A percentile compares a stretch with the other conserved stretches of the same genome.
Conservation (phyloP, 2,329 filamentous ascomycete species). For the Trichoderma sp. region DNA sequence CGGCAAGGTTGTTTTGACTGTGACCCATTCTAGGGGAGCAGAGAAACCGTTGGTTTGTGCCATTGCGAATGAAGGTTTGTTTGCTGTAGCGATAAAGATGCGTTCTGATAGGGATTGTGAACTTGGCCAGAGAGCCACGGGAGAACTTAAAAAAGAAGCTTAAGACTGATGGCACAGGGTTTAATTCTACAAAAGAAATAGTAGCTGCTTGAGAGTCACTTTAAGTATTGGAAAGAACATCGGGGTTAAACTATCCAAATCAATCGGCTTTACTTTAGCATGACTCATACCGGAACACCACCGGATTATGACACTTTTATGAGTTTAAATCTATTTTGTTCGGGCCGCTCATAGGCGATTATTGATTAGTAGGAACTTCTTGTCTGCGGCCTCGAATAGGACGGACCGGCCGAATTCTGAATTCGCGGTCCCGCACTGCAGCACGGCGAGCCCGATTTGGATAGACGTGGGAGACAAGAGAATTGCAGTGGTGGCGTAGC, state of each 20-base stretch:
- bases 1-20: slow-evolving; percentile 55
- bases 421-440: background rate
- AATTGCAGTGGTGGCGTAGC: background rate
- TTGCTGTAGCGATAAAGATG: background rate
- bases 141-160: background rate
- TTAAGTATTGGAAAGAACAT: background rate
- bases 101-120: background rate
- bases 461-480: background rate
- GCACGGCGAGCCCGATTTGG: slow-evolving; percentile 22
- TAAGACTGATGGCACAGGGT: background rate
- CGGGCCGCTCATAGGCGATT: background rate
- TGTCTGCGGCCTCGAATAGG: slow-evolving; percentile 7
- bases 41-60: slow-evolving; percentile 28
- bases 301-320: slow-evolving; percentile 9
- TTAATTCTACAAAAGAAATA: background rate
- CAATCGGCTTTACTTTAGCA: background rate
- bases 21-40: slow-evolving; percentile 40
- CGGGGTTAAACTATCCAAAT: background rate
- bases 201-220: background rate
- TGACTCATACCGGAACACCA: slow-evolving; percentile 20
- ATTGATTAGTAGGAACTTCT: background rate
- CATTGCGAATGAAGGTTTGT: slow-evolving; percentile 30
- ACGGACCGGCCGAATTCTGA: slow-evolving; percentile 5
- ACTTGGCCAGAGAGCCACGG: background rate
- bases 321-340: background rate